These are phyloP conservation scores for Fusarium sp. DNA, from an alignment of 2,329 filamentous ascomycete genomes.

Conservation along the genomic window DNA sequence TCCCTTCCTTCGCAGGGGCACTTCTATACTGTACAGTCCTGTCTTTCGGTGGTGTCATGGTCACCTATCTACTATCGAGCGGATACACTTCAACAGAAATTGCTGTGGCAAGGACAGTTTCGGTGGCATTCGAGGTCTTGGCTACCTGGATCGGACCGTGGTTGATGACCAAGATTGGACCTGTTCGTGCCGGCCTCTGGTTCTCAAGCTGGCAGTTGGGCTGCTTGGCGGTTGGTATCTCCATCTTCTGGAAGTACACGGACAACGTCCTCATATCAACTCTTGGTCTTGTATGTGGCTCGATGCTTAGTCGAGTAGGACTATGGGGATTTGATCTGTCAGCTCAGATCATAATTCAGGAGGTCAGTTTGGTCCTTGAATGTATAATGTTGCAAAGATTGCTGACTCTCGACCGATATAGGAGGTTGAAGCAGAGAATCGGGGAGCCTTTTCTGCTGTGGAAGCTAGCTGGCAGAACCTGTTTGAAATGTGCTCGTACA, in stretches of 20 bases:
- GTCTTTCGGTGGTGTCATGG: conserved; percentile 71
- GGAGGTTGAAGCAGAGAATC: conserved; percentile 65
- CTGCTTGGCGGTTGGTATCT: conserved; percentile 61
- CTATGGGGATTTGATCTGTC: conserved; percentile 73
- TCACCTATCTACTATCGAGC: conserved; percentile 70
- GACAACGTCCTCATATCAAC: conserved; percentile 54
- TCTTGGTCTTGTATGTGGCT: conserved; percentile 61
- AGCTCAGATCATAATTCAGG: conserved; percentile 71
- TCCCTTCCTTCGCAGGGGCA: conserved; percentile 70
- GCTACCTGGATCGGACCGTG: conserved; percentile 72
- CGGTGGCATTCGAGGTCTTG: conserved; percentile 67
- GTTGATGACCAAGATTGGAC: conserved; percentile 66
- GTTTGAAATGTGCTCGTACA: conserved; percentile 77
- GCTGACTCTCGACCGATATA: conserved; percentile 43
- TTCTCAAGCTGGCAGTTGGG: conserved; percentile 75
- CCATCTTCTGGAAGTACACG: conserved; percentile 54
- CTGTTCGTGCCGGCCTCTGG: conserved; percentile 78
- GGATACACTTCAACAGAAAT: conserved; percentile 66
- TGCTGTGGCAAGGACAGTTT: conserved; percentile 64
- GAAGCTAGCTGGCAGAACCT: conserved; percentile 77
- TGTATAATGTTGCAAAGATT: neutral
- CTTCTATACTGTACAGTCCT: conserved; percentile 73
- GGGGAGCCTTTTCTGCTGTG: conserved; percentile 77
- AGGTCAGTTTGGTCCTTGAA: conserved; percentile 54
- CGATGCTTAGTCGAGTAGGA: conserved; percentile 68